Conservation (phyloP, 139 green algal genomes). For the Gonium pectorale region DNA sequence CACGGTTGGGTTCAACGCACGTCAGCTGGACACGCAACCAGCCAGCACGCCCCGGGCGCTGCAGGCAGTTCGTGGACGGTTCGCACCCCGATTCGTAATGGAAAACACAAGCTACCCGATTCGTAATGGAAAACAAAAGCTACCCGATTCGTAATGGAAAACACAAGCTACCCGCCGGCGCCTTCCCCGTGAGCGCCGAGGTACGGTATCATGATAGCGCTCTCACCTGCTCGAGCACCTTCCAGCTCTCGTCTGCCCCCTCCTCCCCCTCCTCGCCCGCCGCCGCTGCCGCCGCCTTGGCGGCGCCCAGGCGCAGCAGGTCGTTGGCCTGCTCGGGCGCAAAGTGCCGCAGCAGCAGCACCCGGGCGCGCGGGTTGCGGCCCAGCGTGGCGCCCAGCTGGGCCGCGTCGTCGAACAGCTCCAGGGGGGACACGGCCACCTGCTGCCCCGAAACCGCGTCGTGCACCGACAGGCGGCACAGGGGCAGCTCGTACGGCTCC, state of each 20-base stretch:
- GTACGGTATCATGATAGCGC: too few relatives aligned
- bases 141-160: too few relatives aligned
- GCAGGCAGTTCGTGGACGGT: too few relatives aligned
- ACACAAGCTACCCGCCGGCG: too few relatives aligned
- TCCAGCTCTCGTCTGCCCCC: constrained; percentile 9
- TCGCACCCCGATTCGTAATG: too few relatives aligned
- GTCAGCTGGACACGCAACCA: too few relatives aligned
- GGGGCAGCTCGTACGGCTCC: constrained; percentile 58
- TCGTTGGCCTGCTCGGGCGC: constrained; percentile 50
- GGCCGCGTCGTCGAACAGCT: constrained; percentile 50
- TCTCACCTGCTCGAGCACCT: constrained; percentile 16
- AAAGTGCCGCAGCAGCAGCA: constrained; percentile 67
- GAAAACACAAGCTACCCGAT: too few relatives aligned
- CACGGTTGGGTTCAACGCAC: too few relatives aligned
- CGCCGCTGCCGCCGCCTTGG: background rate
- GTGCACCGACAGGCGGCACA: constrained; percentile 27
- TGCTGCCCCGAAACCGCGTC: constrained; percentile 10
- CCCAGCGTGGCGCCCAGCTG: constrained; percentile 45
- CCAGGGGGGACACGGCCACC: constrained; percentile 40
- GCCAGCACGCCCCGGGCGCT: too few relatives aligned
- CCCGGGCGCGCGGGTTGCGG: constrained; percentile 37
- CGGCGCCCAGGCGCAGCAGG: constrained; percentile 32
- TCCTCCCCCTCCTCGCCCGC: background rate
- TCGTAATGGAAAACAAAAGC: too few relatives aligned
- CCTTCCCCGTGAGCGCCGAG: too few relatives aligned